These are phyloP conservation scores for Groenewaldozyma salmanticensis DNA, from an alignment of 805 yeast species.

Conservation along the genomic window DNA sequence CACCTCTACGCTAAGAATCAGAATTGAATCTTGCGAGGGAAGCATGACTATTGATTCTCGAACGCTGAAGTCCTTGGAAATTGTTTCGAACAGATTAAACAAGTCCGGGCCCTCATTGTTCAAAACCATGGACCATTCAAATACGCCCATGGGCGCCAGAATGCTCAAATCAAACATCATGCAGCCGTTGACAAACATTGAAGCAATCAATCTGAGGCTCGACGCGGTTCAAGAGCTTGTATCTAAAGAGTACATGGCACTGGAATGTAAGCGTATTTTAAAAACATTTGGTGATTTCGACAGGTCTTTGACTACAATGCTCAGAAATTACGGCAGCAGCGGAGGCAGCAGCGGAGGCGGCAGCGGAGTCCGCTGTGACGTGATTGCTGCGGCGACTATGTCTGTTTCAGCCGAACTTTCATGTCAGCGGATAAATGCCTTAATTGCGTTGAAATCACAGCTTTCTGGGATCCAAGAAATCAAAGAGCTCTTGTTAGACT, in stretches of 20 bases:
- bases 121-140: not conserved
- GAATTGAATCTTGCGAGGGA: not conserved
- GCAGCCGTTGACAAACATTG: slow-evolving; percentile 3
- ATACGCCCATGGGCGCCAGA: not conserved
- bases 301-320: slow-evolving; percentile 1
- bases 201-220: not conserved
- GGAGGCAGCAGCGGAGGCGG: not conserved
- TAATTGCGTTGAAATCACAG: not conserved
- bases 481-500: not conserved
- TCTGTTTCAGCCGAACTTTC: not conserved
- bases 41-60: not conserved
- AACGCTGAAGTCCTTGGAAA: not conserved
- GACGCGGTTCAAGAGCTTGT: not conserved
- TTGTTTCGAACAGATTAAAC: not conserved
- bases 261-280: not conserved
- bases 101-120: not conserved
- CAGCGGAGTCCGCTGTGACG: too few species aligned
- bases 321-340: not conserved
- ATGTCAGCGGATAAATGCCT: not conserved
- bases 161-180: slow-evolving; percentile 2
- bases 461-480: not conserved
- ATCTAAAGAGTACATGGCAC: not conserved
- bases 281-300: slow-evolving; percentile 4
- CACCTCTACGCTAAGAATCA: not conserved
- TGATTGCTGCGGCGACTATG: too few species aligned